Evolutionary conservation across 2,329 filamentous ascomycete genomes (phyloP).

Genomic region (Verticillium dahliae): DNA sequence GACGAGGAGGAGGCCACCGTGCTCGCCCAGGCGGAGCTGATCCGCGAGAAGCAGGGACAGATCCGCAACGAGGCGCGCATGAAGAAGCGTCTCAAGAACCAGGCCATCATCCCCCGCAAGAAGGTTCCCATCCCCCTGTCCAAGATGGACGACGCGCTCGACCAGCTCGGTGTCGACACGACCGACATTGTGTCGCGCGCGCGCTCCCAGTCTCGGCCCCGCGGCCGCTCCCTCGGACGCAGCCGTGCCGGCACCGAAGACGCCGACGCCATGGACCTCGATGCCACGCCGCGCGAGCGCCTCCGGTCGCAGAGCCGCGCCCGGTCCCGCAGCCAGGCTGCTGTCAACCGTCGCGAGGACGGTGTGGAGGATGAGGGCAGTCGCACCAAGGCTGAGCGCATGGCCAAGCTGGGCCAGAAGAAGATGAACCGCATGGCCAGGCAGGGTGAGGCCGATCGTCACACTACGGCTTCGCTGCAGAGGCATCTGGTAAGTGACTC

Average conservation of each 20-base stretch:
- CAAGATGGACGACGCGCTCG: conserved; percentile 79
- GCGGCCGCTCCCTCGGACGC: conserved; percentile 65
- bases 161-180: conserved; percentile 80
- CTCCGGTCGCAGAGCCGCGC: conserved; percentile 67
- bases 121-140: conserved; percentile 75
- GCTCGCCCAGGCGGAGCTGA: conserved; percentile 85
- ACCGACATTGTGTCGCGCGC: conserved; percentile 67
- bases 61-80: conserved; percentile 93
- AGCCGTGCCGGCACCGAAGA: conserved; percentile 57
- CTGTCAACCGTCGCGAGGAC: conserved; percentile 64
- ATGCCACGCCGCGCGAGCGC: conserved; percentile 48
- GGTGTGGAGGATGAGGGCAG: conserved; percentile 64
- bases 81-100: conserved; percentile 96
- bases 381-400: conserved; percentile 74
- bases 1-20: conserved; percentile 86
- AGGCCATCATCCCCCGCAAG: conserved; percentile 83
- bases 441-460: conserved; percentile 93
- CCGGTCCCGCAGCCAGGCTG: conserved; percentile 38
- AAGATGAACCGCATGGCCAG: conserved; percentile 98
- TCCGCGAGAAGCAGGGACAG: conserved; percentile 87
- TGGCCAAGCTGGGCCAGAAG: conserved; percentile 88
- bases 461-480: conserved; percentile 70
- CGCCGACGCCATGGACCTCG: conserved; percentile 70
- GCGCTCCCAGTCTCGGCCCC: conserved; percentile 57
- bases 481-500: conserved; percentile 77